Conservation (phyloP, 441 rosid species). For the Populus tomentosa region DNA sequence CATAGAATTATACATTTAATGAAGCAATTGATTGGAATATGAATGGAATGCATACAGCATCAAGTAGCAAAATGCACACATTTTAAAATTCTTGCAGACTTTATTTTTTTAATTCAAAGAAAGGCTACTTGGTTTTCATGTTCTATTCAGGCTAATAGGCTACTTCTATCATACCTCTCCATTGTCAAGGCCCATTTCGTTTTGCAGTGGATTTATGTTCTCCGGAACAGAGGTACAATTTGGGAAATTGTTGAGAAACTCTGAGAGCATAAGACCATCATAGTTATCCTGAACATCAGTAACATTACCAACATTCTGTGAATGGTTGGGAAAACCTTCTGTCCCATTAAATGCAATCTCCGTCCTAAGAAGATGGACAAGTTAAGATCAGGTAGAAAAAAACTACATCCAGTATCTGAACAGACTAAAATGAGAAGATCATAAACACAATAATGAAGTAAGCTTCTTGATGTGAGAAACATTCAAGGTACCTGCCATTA, state of each 20-base stretch:
- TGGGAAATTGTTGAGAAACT: slow-evolving; percentile 53
- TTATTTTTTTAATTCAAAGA: too few relatives aligned
- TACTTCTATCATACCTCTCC: slow-evolving; percentile 54
- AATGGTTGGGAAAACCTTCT: slow-evolving; percentile 31
- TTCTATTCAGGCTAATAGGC: not conserved
- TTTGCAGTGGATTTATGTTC: slow-evolving; percentile 45
- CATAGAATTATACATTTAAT: not conserved
- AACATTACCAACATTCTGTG: slow-evolving; percentile 35
- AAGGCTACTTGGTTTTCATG: too few relatives aligned
- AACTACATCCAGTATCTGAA: not conserved
- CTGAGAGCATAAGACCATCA: slow-evolving; percentile 69
- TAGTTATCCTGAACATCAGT: slow-evolving; percentile 44
- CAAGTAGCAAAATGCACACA: not conserved
- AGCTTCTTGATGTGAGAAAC: not conserved
- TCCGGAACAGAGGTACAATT: slow-evolving; percentile 46
- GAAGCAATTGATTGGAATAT: not conserved
- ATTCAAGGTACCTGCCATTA: too few relatives aligned
- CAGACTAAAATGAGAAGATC: not conserved
- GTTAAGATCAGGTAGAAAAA: slow-evolving; percentile 5
- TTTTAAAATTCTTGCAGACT: too few relatives aligned
- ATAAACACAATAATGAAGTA: not conserved
- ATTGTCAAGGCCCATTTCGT: slow-evolving; percentile 51
- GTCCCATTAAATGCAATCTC: slow-evolving; percentile 40
- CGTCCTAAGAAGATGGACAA: slow-evolving; percentile 42
- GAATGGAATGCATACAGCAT: not conserved